These are phyloP conservation scores for Globisporangium radiosum DNA, from an alignment of 352 stramenopile genomes.

Conservation along the genomic window DNA sequence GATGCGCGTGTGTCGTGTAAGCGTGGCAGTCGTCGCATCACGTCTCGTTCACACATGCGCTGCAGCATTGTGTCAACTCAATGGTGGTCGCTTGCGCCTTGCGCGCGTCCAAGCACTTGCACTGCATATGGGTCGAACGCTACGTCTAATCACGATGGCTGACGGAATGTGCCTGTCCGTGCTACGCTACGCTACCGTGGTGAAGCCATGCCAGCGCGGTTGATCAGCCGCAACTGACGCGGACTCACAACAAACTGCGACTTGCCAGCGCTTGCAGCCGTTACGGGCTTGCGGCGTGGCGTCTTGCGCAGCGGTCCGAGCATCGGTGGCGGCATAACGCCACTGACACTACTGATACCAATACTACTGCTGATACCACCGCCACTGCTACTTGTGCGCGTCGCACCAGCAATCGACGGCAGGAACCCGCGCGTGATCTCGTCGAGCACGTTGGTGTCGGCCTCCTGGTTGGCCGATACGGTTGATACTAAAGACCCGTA, in stretches of 20 bases:
- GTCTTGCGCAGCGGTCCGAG: slow-evolving; percentile 34
- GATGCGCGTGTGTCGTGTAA: too few species aligned
- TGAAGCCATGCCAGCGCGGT: slow-evolving; percentile 9
- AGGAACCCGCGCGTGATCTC: slow-evolving; percentile 32
- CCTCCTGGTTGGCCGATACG: slow-evolving; percentile 8
- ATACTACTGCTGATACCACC: not conserved
- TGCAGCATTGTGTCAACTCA: not conserved
- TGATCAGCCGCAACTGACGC: slow-evolving; percentile 28
- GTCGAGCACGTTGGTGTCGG: slow-evolving; percentile 22
- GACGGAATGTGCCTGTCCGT: too few species aligned
- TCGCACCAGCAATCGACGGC: slow-evolving; percentile 19
- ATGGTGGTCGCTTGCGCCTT: not conserved
- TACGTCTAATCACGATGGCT: too few species aligned
- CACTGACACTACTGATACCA: not conserved
- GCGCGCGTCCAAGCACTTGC: too few species aligned
- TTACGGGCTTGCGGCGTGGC: slow-evolving; percentile 41
- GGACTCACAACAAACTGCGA: slow-evolving; percentile 33
- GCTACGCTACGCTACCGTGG: slow-evolving; percentile 1
- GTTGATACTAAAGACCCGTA: not conserved
- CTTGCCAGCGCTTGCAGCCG: slow-evolving; percentile 29
- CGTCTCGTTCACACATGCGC: too few species aligned
- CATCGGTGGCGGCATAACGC: not conserved
- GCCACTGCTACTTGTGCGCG: not conserved
- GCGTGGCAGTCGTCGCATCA: too few species aligned
- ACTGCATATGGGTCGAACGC: too few species aligned